Evolutionary conservation across 768 basidiomycete genomes (phyloP), one percentile per base, ranked within the genome.

Genomic region (Suillus weaverae): DNA sequence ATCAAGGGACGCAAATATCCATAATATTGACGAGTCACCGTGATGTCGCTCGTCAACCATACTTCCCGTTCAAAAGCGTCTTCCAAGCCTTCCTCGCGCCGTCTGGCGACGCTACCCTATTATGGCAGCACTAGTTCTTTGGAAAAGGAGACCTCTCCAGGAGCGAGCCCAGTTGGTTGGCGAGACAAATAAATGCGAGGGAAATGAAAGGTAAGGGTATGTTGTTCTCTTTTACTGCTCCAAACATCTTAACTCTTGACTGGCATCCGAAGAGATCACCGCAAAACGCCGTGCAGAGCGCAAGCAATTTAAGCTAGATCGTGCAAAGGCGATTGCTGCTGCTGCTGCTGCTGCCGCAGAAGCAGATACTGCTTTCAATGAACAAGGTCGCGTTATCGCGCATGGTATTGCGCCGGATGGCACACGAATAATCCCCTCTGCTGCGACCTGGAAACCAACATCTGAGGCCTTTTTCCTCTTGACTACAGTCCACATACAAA

Each of bases 111-210:
- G 86, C 87, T 51, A 81, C 81, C 67, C 78, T 89, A 5, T 82
- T 99, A 43, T 99, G 97, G 92, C 81, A 86, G 54, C 79, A 91
- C 65, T 97, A 97, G 0, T 98, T 99, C 79, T 99, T 99, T 75
- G 97, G 97, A 30, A 99, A 99, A 76, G 97, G 97, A 1, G 91
- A 92, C 73, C 80, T 99, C 61, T 96, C 94, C 46, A 79, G 97
- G 64, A 97, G 95, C 75, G 97, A 99, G 75, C 96, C 97, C 9
- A 94, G 88, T 62, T 99, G 97, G 97, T 80, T 89, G 65, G 85
- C 89, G 22, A 81, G 97, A 54, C 89, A 93, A 70, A 81, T 90
- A 65, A 94, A 92, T 72, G 81, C 78, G 1, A 77, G 72, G 32
- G 74, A 80, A 67, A 78, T 86, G 57, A 83, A 81, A 63, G 83